Evolutionary conservation across 2,329 filamentous ascomycete genomes (phyloP), one percentile per base, ranked within the genome.

Genomic region (Colletotrichum zoysiae): DNA sequence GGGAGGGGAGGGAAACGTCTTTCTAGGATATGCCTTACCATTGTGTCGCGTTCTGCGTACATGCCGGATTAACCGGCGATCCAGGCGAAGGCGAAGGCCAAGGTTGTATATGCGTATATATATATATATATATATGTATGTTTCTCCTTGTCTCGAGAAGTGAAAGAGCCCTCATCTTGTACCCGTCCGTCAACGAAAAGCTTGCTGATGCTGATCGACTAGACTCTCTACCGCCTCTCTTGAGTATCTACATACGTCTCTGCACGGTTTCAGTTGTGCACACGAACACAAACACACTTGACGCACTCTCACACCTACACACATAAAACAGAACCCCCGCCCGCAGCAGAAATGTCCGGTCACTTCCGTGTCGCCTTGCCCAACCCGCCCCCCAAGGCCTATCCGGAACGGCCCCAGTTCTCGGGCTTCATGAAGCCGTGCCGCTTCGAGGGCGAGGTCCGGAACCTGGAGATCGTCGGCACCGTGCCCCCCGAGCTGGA

Each of bases 401-500:
- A 60, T 40, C 23, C 69, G 53, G 59, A 71, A 9, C 69, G 65
- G 65, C 69, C 69, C 59, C 69, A 71, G 69, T 69, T 71, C 58
- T 64, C 69, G 18, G 69, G 65, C 53, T 71, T 71, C 48, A 69
- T 71, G 69, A 71, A 71, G 40, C 69, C 69, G 40, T 71, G 69
- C 59, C 65, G 69, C 4, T 71, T 71, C 55, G 71, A 74, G 58
- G 68, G 65, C 23, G 74, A 75, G 61, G 63, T 72, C 23, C 64
- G 62, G 4, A 67, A 75, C 40, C 65, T 73, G 14, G 70, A 75
- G 0, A 74, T 78, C 14, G 58, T 73, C 2, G 77, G 77, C 1
- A 46, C 75, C 5, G 71, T 78, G 2, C 77, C 77, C 0, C 1
- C 69, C 1, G 73, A 65, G 30, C 74, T 78, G 11, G 74, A 77